Conservation (phyloP, 805 yeast genomes). For the Candida ortonii region DNA sequence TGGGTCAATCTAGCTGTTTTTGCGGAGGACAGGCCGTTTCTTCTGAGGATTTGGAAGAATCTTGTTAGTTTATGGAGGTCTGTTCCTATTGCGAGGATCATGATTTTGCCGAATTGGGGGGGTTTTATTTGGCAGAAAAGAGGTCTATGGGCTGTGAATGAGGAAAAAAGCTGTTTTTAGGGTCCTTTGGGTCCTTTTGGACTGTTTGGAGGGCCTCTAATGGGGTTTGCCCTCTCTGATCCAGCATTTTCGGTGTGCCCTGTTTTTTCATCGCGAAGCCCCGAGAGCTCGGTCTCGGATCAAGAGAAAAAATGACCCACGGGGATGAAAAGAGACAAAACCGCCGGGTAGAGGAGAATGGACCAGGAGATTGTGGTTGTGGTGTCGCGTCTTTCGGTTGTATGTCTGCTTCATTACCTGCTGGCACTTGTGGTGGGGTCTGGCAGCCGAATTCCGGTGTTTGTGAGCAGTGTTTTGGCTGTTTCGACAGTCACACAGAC, state of each 20-base stretch:
- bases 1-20: slow-evolving; percentile 39
- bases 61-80: slow-evolving; percentile 52
- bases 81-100: slow-evolving; percentile 52
- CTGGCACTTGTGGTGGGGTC: slow-evolving; percentile 27
- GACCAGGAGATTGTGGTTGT: slow-evolving; percentile 22
- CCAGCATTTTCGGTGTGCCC: too few species aligned
- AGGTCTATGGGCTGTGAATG: neutral
- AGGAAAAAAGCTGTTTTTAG: neutral
- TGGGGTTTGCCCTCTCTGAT: too few species aligned
- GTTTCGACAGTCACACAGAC: slow-evolving; percentile 30
- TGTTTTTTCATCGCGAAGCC: too few species aligned
- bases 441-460: slow-evolving; percentile 18
- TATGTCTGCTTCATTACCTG: slow-evolving; percentile 21
- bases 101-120: too few species aligned
- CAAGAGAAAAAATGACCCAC: too few species aligned
- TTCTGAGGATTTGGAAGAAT: slow-evolving; percentile 40
- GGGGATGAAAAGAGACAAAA: too few species aligned
- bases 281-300: too few species aligned
- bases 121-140: too few species aligned
- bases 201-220: too few species aligned
- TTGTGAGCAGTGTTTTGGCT: slow-evolving; percentile 27
- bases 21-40: slow-evolving; percentile 33
- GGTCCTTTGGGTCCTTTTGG: too few species aligned
- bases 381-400: slow-evolving; percentile 29
- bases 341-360: neutral